Base-by-base conservation (phyloP, 345 rosid genomes). In the Eucalyptus tenuipes region DNA sequence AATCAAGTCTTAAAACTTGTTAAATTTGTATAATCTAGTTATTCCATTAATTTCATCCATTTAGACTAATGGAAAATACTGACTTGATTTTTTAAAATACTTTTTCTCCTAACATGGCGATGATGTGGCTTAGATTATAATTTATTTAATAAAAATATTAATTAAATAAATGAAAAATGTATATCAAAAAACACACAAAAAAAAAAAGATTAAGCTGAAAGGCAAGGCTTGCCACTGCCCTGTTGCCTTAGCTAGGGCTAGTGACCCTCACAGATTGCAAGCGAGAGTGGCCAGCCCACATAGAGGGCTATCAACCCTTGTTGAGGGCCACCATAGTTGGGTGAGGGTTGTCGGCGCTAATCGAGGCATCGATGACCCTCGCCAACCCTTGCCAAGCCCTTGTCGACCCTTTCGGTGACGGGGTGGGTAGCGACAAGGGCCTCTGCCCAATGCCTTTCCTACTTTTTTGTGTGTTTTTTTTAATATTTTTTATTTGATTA, bases 341-440 rank as follows among this genome's bases (percentile, higher is more conserved):
- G 24, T 0, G 0, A 52, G 57, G 0, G 5, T 52, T 1, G 2
- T 2, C 0, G 0, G 10, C 55, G 24, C 10, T 52, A 0, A 0
- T 0, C 18, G 0, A 18, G 55, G 55, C 24, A 52, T 0, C 0
- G 9, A 52, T 52, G 55, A 52, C 53, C 8, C 53, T 1, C 0
- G 2, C 3, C 0, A 1, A 17, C 9, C 55, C 55, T 52, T 17
- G 52, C 53, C 4, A 50, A 24, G 64, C 14, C 64, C 6, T 0
- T 0, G 4, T 12, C 3, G 1, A 1, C 64, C n/a, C n/a, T 57
- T 57, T 0, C 0, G 31, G 31, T 0, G 4, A 59, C 0, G 0
- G 4, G 31, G 14, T 6, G 8, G 14, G 66, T 1, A 13, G 0
- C 0, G 3, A 3, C 16, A 27, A 59, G 15, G 4, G 66, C 8